These are phyloP conservation scores for Bonnemaisonia californica DNA, from an alignment of 31 red algal genomes.

Conservation along the genomic window DNA sequence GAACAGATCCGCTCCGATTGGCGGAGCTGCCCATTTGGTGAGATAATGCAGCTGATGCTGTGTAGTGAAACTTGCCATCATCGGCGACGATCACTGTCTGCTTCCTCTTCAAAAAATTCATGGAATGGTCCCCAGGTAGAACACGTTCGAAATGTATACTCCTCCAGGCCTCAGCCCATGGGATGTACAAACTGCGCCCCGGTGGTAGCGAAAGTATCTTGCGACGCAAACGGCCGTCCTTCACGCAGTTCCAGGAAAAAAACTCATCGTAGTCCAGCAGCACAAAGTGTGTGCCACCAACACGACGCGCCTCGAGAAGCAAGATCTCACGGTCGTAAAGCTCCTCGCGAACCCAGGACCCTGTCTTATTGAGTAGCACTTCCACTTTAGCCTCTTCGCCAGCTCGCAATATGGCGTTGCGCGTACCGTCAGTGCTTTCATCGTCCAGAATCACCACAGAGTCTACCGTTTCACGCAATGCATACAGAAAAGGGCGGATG, in stretches of 20 bases:
- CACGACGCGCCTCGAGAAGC: constrained; percentile 49
- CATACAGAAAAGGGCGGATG: constrained; percentile 51
- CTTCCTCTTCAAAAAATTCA: constrained; percentile 82
- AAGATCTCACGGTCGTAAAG: constrained; percentile 77
- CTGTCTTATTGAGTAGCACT: constrained; percentile 63
- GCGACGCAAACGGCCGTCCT: constrained; percentile 37
- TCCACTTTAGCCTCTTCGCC: constrained; percentile 45
- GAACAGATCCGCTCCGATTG: constrained; percentile 33
- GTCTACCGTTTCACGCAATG: constrained; percentile 48
- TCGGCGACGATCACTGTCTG: constrained; percentile 83
- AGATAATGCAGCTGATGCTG: constrained; percentile 41
- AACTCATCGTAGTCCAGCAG: constrained; percentile 90
- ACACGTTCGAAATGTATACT: constrained; percentile 37
- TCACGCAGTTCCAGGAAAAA: constrained; percentile 64
- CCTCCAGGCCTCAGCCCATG: constrained; percentile 84
- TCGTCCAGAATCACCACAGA: constrained; percentile 83
- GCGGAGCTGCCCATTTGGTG: neutral
- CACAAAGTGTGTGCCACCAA: constrained; percentile 85
- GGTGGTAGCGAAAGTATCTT: constrained; percentile 61
- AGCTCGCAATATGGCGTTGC: constrained; percentile 25
- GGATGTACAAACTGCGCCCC: constrained; percentile 71
- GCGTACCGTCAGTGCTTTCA: constrained; percentile 70
- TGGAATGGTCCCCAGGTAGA: constrained; percentile 20
- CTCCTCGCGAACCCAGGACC: constrained; percentile 83
- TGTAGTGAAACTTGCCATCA: constrained; percentile 53